Percentiles rank a stretch among this genome's conserved stretches.
Evolutionary conservation across 2,329 filamentous ascomycete species (phyloP).

Genomic region (Sphaceloma murrayae): DNA sequence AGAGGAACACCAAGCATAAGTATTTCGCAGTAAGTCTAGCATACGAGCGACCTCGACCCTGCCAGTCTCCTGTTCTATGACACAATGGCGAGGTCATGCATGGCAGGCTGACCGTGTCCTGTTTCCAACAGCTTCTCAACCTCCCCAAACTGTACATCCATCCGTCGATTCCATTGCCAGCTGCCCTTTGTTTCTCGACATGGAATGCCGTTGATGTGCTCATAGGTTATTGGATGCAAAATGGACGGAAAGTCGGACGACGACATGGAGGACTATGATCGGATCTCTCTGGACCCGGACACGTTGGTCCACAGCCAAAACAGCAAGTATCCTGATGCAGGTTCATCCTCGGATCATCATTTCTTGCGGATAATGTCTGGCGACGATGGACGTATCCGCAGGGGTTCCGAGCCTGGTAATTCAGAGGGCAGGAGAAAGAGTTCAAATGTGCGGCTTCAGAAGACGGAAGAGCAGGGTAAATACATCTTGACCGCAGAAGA

Average conservation of each 20-base stretch:
- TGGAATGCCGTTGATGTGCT: too few species aligned
- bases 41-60: too few species aligned
- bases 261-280: conserved; percentile 36
- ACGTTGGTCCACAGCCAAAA: conserved; percentile 29
- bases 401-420: conserved; percentile 15
- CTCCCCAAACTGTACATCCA: conserved; percentile 3
- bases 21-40: too few species aligned
- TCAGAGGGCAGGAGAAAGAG: conserved; percentile 27
- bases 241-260: conserved; percentile 22
- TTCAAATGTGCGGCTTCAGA: conserved; percentile 40
- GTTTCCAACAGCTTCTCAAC: conserved; percentile 9
- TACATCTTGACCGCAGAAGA: conserved; percentile 44
- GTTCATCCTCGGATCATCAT: conserved; percentile 9
- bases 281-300: conserved; percentile 30
- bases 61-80: too few species aligned
- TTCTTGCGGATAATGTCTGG: background rate
- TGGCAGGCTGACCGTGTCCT: conserved; percentile 8
- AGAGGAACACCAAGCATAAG: too few species aligned
- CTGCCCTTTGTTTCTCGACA: too few species aligned
- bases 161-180: too few species aligned
- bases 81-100: background rate
- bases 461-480: conserved; percentile 37
- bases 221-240: background rate
- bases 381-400: conserved; percentile 16
- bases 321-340: conserved; percentile 13